Conservation (phyloP, 2,329 filamentous ascomycete genomes). For the Verticillium dahliae region DNA sequence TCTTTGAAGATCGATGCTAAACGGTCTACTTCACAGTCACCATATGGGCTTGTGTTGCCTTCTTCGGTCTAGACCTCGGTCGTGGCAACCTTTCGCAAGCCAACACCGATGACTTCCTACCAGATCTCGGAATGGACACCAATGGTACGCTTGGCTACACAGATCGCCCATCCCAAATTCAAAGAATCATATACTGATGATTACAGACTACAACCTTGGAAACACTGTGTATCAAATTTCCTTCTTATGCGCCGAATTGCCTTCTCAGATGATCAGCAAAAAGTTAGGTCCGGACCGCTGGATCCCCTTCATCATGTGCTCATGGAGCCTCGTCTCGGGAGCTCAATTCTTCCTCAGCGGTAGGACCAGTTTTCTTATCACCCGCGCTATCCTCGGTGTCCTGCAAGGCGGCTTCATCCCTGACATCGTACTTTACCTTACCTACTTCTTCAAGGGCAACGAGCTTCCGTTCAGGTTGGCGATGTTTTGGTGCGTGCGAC, state of each 20-base stretch:
- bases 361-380: conserved; percentile 28
- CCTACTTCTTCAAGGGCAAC: conserved; percentile 19
- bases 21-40: neutral
- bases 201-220: conserved; percentile 43
- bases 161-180: neutral
- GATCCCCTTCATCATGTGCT: conserved; percentile 18
- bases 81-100: conserved; percentile 17
- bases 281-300: conserved; percentile 29
- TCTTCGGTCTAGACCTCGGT: conserved; percentile 18
- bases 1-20: conserved; percentile 1
- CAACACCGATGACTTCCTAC: conserved; percentile 25
- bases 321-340: conserved; percentile 11
- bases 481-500: conserved; percentile 18
- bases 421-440: conserved; percentile 16
- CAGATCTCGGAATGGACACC: conserved; percentile 27
- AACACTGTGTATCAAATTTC: conserved; percentile 47
- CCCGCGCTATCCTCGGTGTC: conserved; percentile 30
- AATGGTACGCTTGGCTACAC: conserved; percentile 16
- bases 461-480: conserved; percentile 18
- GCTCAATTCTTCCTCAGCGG: conserved; percentile 25
- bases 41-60: conserved; percentile 9
- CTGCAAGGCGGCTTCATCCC: conserved; percentile 40
- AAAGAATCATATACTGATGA: neutral
- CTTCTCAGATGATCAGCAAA: conserved; percentile 55
- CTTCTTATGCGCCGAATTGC: conserved; percentile 52